These are phyloP conservation scores for Mortierella hygrophila DNA, from an alignment of 192 early-diverging fungal species.

Conservation along the genomic window DNA sequence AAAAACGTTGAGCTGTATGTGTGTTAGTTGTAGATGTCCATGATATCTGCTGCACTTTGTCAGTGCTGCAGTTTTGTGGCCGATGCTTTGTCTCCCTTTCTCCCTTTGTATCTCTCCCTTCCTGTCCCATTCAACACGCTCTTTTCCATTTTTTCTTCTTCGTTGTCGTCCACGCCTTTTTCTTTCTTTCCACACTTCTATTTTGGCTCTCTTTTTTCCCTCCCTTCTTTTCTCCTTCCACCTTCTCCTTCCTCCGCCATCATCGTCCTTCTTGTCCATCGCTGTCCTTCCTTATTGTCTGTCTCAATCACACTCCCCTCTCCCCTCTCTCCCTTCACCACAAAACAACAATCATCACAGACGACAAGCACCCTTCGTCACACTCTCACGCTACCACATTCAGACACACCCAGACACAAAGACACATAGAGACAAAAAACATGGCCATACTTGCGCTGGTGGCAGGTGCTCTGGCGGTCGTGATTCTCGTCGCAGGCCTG, in stretches of 20 bases:
- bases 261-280: background rate
- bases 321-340: background rate
- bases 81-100: too few species aligned
- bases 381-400: background rate
- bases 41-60: too few species aligned
- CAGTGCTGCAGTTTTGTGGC: too few species aligned
- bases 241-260: background rate
- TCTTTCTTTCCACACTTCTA: background rate
- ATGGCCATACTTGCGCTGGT: constrained; percentile 55
- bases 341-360: background rate
- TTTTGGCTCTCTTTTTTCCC: background rate
- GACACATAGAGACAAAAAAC: background rate
- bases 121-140: too few species aligned
- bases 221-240: background rate
- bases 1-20: too few species aligned
- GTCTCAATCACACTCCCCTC: background rate
- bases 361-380: background rate
- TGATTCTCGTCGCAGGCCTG: constrained; percentile 67
- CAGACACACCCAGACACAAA: background rate
- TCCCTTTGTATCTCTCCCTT: too few species aligned
- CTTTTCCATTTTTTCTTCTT: too few species aligned
- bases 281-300: background rate
- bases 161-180: background rate
- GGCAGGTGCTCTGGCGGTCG: constrained; percentile 64
- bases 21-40: too few species aligned